Evolutionary conservation across 306 rosid species (phyloP), one percentile per base, ranked within the genome.

Genomic region (Lathyrus tuberosus): DNA sequence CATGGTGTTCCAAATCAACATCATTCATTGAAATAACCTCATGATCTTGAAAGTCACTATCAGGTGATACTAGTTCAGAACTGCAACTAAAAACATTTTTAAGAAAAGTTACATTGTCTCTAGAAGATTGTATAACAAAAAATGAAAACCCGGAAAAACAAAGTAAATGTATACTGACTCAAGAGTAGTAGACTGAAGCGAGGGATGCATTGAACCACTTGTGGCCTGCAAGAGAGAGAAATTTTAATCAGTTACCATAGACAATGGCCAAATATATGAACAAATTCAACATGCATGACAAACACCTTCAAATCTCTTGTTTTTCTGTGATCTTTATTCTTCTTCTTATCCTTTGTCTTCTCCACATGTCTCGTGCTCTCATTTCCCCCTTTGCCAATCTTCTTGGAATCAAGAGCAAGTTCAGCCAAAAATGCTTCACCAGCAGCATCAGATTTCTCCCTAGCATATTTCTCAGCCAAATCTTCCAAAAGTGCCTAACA

Each of bases 381-480:
- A 69, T 60, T 91, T 60, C 88, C 96, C 84, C 95, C 91, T 79
- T 69, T 89, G 68, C 75, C 67, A 78, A 65, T 78, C 85, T 89
- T 91, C 81, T 84, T 86, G 67, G 97, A 82, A 84, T 95, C 96
- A 52, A 83, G 95, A 52, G 86, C 99, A 81, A 95, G 95, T 82
- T 95, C 99, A 1, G 97, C 99, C 84, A 95, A 84, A 79, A 95
- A 83, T 38, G 97, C 97, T 80, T 95, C 97, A 65, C 99, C 81
- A 15, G 89, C 91, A 48, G 96, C 99, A 80, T 95, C 99, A 20
- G 99, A 95, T 82, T 86, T 91, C 81, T 91, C 90, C 11, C 86
- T 87, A 62, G 95, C 99, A 81, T 95, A 91, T 80, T 89, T 89
- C 89, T 95, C 96, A 43, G 99, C 97, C 79, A 95, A 84, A 74